Percentiles rank a stretch among this genome's conserved stretches.
Evolutionary conservation across 495 filamentous ascomycete genomes (phyloP).

Genomic region (Schizothecium vesticola): DNA sequence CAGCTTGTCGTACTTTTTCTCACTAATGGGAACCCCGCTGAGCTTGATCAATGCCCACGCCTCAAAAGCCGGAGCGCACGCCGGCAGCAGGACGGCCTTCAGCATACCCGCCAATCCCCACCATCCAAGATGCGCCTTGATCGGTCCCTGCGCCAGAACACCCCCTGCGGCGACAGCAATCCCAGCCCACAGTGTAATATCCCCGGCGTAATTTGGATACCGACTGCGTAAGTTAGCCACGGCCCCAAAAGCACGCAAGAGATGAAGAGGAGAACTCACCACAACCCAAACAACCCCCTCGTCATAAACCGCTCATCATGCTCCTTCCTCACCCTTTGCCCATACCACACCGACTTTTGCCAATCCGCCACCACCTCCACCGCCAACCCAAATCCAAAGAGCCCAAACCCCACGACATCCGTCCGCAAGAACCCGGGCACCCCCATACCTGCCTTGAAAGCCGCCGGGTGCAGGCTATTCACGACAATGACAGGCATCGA

Average conservation of each 20-base stretch:
- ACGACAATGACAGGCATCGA: slow-evolving; percentile 53
- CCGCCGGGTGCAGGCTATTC: slow-evolving; percentile 47
- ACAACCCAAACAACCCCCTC: slow-evolving; percentile 50
- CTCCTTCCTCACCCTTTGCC: slow-evolving; percentile 51
- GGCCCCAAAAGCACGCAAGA: background rate
- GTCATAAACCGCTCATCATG: slow-evolving; percentile 60
- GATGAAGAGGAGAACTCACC: slow-evolving; percentile 15
- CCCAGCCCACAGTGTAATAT: slow-evolving; percentile 58
- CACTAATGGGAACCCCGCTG: slow-evolving; percentile 54
- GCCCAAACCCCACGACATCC: slow-evolving; percentile 49
- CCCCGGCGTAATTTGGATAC: slow-evolving; percentile 65
- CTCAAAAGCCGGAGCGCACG: slow-evolving; percentile 57
- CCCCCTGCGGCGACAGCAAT: slow-evolving; percentile 45
- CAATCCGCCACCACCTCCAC: slow-evolving; percentile 55
- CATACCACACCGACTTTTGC: slow-evolving; percentile 54
- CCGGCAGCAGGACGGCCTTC: slow-evolving; percentile 42
- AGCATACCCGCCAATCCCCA: slow-evolving; percentile 32
- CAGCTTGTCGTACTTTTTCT: slow-evolving; percentile 59
- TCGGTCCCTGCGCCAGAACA: slow-evolving; percentile 41
- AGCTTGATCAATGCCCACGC: slow-evolving; percentile 55
- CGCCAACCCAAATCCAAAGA: slow-evolving; percentile 50
- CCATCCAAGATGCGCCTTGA: slow-evolving; percentile 40
- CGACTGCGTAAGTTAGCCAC: slow-evolving; percentile 31
- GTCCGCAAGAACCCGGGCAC: slow-evolving; percentile 31
- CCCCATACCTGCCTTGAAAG: slow-evolving; percentile 17